These are phyloP conservation scores for Pholiota conissans DNA, from an alignment of 768 basidiomycete genomes.

Conservation along the genomic window DNA sequence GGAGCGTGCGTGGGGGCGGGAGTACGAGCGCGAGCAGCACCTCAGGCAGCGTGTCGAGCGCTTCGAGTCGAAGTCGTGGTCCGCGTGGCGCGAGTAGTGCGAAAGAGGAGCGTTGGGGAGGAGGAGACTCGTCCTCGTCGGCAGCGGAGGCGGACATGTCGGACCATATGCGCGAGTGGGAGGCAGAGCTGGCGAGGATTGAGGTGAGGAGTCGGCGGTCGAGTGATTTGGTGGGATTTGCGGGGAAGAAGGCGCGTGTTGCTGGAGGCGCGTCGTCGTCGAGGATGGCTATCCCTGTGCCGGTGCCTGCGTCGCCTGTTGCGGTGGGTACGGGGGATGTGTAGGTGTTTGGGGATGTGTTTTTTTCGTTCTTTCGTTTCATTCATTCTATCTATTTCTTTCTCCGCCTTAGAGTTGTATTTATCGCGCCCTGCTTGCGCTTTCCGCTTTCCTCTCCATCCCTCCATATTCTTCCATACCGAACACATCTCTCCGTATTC, in stretches of 20 bases:
- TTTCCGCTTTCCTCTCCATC: neutral
- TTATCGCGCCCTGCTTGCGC: conserved; percentile 5
- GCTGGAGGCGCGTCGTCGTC: neutral
- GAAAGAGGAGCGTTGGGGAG: conserved; percentile 55
- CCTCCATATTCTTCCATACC: neutral
- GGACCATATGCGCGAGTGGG: conserved; percentile 65
- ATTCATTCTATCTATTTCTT: neutral
- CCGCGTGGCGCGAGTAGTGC: conserved; percentile 70
- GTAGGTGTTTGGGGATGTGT: neutral
- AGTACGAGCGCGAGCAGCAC: conserved; percentile 1
- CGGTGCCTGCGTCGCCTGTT: neutral
- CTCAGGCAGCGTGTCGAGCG: conserved; percentile 24
- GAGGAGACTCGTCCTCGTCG: neutral
- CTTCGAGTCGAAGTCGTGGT: conserved; percentile 40
- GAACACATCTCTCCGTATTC: too few relatives aligned
- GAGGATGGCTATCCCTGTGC: neutral
- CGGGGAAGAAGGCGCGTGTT: conserved; percentile 36
- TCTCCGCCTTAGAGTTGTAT: neutral
- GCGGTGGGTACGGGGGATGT: neutral
- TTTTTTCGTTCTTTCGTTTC: neutral
- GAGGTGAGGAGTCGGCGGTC: conserved; percentile 59
- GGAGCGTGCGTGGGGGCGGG: neutral
- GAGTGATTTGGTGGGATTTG: conserved; percentile 48
- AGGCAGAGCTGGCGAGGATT: conserved; percentile 73
- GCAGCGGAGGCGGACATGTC: conserved; percentile 9